These are phyloP conservation scores for Lepidium campestre DNA, from an alignment of 441 rosid genomes.

Conservation along the genomic window DNA sequence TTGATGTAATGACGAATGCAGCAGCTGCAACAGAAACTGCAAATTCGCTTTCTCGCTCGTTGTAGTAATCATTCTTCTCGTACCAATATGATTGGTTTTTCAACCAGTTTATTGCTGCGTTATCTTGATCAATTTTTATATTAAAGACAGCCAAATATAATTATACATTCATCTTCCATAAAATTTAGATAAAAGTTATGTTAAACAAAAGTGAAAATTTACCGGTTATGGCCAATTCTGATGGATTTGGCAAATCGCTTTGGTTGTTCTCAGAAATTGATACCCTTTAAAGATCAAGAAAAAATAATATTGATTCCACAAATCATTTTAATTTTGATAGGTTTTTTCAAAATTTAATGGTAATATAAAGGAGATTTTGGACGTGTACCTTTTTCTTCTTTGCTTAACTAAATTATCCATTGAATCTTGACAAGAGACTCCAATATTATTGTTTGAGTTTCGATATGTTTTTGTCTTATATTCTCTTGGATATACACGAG, in stretches of 20 bases:
- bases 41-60: slow-evolving; percentile 34
- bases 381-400: slow-evolving; percentile 19
- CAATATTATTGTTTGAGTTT: not conserved
- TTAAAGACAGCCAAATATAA: not conserved
- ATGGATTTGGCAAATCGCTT: not conserved
- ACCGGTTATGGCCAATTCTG: slow-evolving; percentile 17
- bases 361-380: not conserved
- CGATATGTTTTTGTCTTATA: not conserved
- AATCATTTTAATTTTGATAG: not conserved
- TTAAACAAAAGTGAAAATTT: not conserved
- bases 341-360: not conserved
- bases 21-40: slow-evolving; percentile 66
- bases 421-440: not conserved
- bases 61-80: slow-evolving; percentile 25
- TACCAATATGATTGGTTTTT: slow-evolving; percentile 27
- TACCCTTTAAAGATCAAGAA: slow-evolving; percentile 5
- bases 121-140: not conserved
- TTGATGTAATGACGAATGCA: slow-evolving; percentile 41
- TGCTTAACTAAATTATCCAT: slow-evolving; percentile 26
- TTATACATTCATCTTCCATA: not conserved
- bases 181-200: not conserved
- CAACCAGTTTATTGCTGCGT: slow-evolving; percentile 25
- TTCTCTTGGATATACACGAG: not conserved
- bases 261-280: slow-evolving; percentile 10
- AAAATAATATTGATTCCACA: not conserved